A percentile compares a stretch with the other conserved stretches of the same genome.
These are phyloP conservation scores for Shiraia sp. DNA, from an alignment of 2,329 filamentous ascomycete species.

Conservation along the genomic window DNA sequence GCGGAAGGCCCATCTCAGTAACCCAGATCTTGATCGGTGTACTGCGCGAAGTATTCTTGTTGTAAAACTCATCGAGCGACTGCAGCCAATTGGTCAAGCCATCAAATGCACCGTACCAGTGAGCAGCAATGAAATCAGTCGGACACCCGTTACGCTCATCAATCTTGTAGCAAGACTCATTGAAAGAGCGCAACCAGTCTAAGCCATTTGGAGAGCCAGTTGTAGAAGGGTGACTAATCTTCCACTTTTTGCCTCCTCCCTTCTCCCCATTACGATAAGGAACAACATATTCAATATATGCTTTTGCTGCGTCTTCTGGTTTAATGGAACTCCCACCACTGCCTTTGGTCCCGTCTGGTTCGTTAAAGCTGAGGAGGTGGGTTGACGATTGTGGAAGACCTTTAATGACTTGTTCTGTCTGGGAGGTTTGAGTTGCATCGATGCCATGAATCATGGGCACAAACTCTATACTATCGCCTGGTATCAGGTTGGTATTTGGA, in stretches of 20 bases:
- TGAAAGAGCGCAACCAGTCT: conserved; percentile 70
- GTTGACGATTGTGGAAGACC: conserved; percentile 62
- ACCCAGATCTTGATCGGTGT: conserved; percentile 64
- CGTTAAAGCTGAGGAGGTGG: conserved; percentile 76
- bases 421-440: conserved; percentile 42
- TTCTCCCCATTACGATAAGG: conserved; percentile 63
- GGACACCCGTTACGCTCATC: conserved; percentile 49
- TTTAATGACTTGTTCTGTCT: conserved; percentile 64
- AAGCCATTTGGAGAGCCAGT: conserved; percentile 66
- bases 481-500: conserved; percentile 58
- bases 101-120: conserved; percentile 68
- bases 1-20: conserved; percentile 71
- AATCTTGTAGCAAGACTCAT: conserved; percentile 58
- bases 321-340: conserved; percentile 68
- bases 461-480: conserved; percentile 64
- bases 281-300: conserved; percentile 73
- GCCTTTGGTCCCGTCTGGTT: conserved; percentile 66
- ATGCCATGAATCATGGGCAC: conserved; percentile 81
- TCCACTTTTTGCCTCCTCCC: conserved; percentile 52
- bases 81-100: conserved; percentile 69
- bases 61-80: conserved; percentile 58
- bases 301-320: conserved; percentile 65
- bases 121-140: conserved; percentile 56
- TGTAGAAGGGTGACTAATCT: conserved; percentile 70
- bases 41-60: conserved; percentile 54